Evolutionary conservation across 345 rosid species (phyloP).

Genomic region (Salix arbutifolia): DNA sequence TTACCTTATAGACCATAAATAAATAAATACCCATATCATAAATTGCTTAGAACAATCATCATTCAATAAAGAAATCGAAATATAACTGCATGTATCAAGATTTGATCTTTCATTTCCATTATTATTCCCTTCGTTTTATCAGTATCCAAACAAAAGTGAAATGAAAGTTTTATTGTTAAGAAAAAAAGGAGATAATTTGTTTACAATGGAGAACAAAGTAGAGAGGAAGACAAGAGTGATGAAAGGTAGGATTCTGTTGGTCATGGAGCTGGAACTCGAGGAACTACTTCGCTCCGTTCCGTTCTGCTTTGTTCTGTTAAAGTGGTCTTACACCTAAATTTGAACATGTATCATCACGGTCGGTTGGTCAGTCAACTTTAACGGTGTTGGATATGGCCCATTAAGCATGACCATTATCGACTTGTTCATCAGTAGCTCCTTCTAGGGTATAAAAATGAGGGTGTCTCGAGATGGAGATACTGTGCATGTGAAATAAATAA

Average conservation of each 20-base stretch:
- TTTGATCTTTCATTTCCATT: not conserved
- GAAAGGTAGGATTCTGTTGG: conserved; percentile 6
- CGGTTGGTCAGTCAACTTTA: too few species aligned
- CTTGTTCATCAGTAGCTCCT: too few species aligned
- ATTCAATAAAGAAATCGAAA: not conserved
- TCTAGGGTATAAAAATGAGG: too few species aligned
- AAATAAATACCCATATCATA: not conserved
- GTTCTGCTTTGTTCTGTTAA: too few species aligned
- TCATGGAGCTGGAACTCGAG: not conserved
- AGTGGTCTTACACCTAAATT: too few species aligned
- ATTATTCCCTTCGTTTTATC: not conserved
- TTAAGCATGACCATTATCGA: too few species aligned
- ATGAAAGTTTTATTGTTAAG: not conserved
- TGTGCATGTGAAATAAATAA: too few species aligned
- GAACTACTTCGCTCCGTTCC: not conserved
- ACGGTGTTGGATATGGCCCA: too few species aligned
- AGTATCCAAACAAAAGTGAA: not conserved
- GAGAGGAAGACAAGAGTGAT: conserved; percentile 15
- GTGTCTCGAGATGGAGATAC: too few species aligned
- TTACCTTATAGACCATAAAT: conserved; percentile 30
- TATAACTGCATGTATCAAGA: not conserved
- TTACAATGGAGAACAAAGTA: conserved; percentile 23
- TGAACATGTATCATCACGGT: too few species aligned
- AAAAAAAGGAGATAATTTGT: too few species aligned
- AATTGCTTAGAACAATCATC: not conserved